A percentile compares a stretch with the other conserved stretches of the same genome.
These are phyloP conservation scores for Podospora bellae-mahoneyi DNA, from an alignment of 495 filamentous ascomycete species.

Conservation along the genomic window DNA sequence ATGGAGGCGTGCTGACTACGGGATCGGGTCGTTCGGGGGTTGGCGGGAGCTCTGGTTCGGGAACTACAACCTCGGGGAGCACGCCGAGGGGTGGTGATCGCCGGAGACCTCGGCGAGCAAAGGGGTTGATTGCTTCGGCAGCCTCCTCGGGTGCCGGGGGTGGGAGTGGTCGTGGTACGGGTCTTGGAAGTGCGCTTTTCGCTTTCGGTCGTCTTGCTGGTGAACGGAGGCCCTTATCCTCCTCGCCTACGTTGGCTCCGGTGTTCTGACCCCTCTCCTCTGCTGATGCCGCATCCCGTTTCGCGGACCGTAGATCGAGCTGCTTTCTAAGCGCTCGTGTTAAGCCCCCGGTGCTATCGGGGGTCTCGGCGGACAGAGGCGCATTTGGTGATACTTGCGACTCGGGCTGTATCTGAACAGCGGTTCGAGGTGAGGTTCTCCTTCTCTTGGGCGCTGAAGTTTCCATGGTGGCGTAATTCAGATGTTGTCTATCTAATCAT, in stretches of 20 bases:
- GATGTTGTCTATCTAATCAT: conserved; percentile 16
- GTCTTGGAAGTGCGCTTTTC: conserved; percentile 32
- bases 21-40: conserved; percentile 62
- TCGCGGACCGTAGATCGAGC: conserved; percentile 15
- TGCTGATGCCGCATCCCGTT: conserved; percentile 34
- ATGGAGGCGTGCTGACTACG: conserved; percentile 48
- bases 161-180: conserved; percentile 39
- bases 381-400: conserved; percentile 29
- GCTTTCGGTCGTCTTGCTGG: conserved; percentile 29
- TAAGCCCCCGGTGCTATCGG: conserved; percentile 23
- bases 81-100: conserved; percentile 38
- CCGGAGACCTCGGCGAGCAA: conserved; percentile 32
- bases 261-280: conserved; percentile 30
- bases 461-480: conserved; percentile 42
- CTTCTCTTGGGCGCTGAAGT: conserved; percentile 60
- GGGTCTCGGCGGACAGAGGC: conserved; percentile 23
- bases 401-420: conserved; percentile 29
- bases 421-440: conserved; percentile 53
- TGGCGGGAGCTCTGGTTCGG: conserved; percentile 67
- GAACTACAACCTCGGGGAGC: conserved; percentile 30
- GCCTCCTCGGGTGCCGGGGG: conserved; percentile 36
- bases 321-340: conserved; percentile 18
- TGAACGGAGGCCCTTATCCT: conserved; percentile 30
- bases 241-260: neutral
- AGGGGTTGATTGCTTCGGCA: conserved; percentile 45